Evolutionary conservation across 805 yeast species (phyloP).

Genomic region (Debaryomyces castellii): DNA sequence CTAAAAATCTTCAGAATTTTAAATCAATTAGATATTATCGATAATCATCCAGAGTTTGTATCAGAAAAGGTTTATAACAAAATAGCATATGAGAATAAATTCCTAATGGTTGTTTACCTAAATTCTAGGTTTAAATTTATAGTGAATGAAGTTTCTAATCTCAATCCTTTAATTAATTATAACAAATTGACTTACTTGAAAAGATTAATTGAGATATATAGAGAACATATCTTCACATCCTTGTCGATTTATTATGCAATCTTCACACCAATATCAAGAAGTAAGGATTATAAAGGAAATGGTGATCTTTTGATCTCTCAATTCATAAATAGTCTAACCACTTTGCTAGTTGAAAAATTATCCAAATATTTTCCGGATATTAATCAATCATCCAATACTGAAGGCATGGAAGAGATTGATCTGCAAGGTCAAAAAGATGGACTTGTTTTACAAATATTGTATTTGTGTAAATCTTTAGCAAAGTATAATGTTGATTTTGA

Average conservation of each 20-base stretch:
- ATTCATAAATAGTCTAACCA: slow-evolving; percentile 30
- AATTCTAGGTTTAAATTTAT: slow-evolving; percentile 71
- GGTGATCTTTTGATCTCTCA: slow-evolving; percentile 23
- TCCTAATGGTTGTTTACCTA: slow-evolving; percentile 55
- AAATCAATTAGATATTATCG: slow-evolving; percentile 52
- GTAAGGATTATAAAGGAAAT: slow-evolving; percentile 14
- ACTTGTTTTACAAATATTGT: slow-evolving; percentile 75
- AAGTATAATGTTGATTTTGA: slow-evolving; percentile 73
- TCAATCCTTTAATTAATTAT: slow-evolving; percentile 54
- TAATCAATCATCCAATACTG: slow-evolving; percentile 2
- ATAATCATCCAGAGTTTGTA: not conserved
- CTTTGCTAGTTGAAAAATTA: slow-evolving; percentile 22
- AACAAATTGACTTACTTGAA: slow-evolving; percentile 65
- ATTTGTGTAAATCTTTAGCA: slow-evolving; percentile 84
- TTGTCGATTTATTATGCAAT: slow-evolving; percentile 64
- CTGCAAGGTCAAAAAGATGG: slow-evolving; percentile 53
- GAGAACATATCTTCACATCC: slow-evolving; percentile 80
- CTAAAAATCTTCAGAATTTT: slow-evolving; percentile 78
- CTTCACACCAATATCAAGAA: slow-evolving; percentile 33
- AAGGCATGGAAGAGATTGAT: slow-evolving; percentile 27
- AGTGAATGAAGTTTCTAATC: slow-evolving; percentile 54
- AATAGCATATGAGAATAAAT: slow-evolving; percentile 13
- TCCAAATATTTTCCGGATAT: slow-evolving; percentile 21
- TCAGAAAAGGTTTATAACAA: not conserved
- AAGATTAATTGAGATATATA: slow-evolving; percentile 75